phyloP scores from a whole-genome alignment of 2,329 filamentous ascomycete species.

The Shiraia sp. region DNA sequence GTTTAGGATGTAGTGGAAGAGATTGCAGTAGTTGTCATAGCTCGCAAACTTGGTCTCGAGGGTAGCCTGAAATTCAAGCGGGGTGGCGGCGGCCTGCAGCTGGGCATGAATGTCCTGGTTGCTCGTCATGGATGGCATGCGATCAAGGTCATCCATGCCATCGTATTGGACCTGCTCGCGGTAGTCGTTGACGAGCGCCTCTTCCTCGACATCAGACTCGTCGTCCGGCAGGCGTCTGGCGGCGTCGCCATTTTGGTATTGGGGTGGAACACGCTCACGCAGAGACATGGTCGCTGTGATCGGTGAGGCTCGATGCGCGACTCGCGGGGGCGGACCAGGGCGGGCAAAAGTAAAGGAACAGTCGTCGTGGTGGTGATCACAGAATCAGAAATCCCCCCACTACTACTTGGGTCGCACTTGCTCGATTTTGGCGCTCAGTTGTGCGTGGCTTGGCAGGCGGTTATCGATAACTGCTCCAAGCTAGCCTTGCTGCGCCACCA shows the following conservation, averaged over 20 bases:
- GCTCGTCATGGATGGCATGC: constrained; percentile 64
- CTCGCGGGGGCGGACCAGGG: constrained; percentile 1
- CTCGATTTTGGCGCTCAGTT: constrained; percentile 18
- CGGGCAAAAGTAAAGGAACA: constrained; percentile 5
- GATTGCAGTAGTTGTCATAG: constrained; percentile 98
- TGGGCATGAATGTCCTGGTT: constrained; percentile 92
- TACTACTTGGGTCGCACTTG: constrained; percentile 2
- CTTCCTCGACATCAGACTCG: constrained; percentile 94
- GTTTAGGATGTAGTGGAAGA: constrained; percentile 99
- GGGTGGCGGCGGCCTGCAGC: constrained; percentile 87
- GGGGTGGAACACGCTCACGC: constrained; percentile 18
- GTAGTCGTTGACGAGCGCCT: constrained; percentile 94
- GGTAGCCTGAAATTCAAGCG: constrained; percentile 92
- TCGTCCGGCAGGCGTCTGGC: constrained; percentile 58
- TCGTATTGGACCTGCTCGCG: constrained; percentile 92
- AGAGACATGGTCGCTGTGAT: constrained; percentile 23
- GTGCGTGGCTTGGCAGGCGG: constrained; percentile 17
- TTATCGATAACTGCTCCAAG: constrained; percentile 18
- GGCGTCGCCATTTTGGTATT: constrained; percentile 48
- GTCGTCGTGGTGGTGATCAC: constrained; percentile 11
- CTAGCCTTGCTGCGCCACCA: no score
- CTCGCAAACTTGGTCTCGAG: constrained; percentile 97
- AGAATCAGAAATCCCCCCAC: constrained; percentile 11
- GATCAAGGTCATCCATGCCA: constrained; percentile 80
- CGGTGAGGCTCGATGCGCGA: constrained; percentile 9